These are phyloP conservation scores for Plectranthus barbatus DNA, from an alignment of 257 asterid genomes.

Conservation along the genomic window DNA sequence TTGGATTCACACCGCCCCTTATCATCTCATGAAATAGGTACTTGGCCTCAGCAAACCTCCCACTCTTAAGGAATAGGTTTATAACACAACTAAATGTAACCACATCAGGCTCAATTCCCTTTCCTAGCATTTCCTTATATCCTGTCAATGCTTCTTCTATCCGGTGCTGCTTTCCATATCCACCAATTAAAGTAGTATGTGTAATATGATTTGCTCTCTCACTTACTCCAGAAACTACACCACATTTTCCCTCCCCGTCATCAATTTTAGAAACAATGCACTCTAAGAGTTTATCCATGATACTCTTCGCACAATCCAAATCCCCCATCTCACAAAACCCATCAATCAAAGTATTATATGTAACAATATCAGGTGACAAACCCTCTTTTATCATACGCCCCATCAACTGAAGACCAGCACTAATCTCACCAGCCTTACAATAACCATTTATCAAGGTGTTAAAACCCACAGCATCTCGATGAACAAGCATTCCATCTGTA, in stretches of 20 bases:
- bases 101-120: constrained; percentile 63
- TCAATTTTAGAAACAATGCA: constrained; percentile 2
- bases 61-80: constrained; percentile 50
- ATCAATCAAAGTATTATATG: constrained; percentile 66
- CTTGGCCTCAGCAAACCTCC: constrained; percentile 56
- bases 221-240: constrained; percentile 17
- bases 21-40: constrained; percentile 49
- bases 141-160: constrained; percentile 49
- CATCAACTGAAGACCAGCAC: constrained; percentile 40
- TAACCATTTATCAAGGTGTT: constrained; percentile 62
- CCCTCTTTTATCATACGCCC: constrained; percentile 50
- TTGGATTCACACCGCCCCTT: constrained; percentile 53
- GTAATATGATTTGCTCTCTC: constrained; percentile 43
- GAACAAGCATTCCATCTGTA: constrained; percentile 14
- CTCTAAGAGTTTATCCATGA: constrained; percentile 47
- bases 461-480: constrained; percentile 54
- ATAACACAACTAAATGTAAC: constrained; percentile 55
- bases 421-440: constrained; percentile 48
- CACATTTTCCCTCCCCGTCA: constrained; percentile 13
- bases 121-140: constrained; percentile 47
- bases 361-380: constrained; percentile 49
- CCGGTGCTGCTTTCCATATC: constrained; percentile 29
- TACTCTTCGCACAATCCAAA: constrained; percentile 57
- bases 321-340: constrained; percentile 62
- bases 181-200: constrained; percentile 42